These are phyloP conservation scores for Clonostachys chloroleuca DNA, from an alignment of 2,329 filamentous ascomycete species.

Conservation along the genomic window DNA sequence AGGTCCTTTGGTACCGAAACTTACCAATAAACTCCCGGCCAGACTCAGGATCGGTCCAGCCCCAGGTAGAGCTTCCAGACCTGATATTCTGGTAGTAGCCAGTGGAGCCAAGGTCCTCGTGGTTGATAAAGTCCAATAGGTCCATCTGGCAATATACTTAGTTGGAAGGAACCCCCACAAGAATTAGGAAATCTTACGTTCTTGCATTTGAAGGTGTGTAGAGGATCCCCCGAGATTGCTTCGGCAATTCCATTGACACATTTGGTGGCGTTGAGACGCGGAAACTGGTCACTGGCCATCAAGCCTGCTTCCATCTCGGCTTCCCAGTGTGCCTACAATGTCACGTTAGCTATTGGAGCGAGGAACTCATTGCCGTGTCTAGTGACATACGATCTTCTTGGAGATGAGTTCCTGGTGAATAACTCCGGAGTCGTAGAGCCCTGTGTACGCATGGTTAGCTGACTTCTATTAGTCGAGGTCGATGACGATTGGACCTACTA, in stretches of 20 bases:
- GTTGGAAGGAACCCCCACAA: not conserved
- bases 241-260: constrained; percentile 12
- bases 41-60: constrained; percentile 31
- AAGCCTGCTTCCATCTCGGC: constrained; percentile 12
- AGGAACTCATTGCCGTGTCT: too few species aligned
- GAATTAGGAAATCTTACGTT: constrained; percentile 3
- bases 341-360: too few species aligned
- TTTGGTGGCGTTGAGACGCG: constrained; percentile 13
- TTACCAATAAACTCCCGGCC: constrained; percentile 17
- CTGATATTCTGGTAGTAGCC: constrained; percentile 10
- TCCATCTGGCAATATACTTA: constrained; percentile 24
- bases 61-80: constrained; percentile 26
- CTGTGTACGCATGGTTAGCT: not conserved
- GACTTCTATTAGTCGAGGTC: too few species aligned
- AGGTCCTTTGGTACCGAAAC: too few species aligned
- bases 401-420: constrained; percentile 12
- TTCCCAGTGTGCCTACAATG: constrained; percentile 4
- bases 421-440: constrained; percentile 14
- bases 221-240: constrained; percentile 11
- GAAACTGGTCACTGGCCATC: constrained; percentile 12
- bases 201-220: constrained; percentile 14
- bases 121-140: constrained; percentile 48
- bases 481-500: not conserved
- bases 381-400: constrained; percentile 5
- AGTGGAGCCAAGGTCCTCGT: constrained; percentile 42